phyloP scores from a whole-genome alignment of 129 eudicot species.

The Smallanthus sonchifolius region DNA sequence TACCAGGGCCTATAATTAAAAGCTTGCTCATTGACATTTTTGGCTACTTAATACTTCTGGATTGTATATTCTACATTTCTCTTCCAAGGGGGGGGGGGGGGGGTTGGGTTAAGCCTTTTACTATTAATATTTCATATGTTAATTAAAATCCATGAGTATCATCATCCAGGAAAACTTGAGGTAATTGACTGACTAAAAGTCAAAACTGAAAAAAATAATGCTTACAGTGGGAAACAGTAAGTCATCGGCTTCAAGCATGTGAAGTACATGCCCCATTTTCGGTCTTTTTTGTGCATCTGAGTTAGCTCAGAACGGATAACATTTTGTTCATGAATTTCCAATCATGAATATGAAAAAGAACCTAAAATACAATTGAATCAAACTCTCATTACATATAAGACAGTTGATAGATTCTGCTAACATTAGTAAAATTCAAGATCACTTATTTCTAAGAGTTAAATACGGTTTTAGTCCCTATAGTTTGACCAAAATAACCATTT shows the following conservation, averaged over 20 bases:
- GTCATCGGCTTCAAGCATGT: constrained; percentile 97
- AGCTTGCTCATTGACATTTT: constrained; percentile 99
- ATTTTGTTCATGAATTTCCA: too few species aligned
- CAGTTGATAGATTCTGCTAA: too few species aligned
- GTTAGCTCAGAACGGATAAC: constrained; percentile 49
- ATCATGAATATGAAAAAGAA: too few species aligned
- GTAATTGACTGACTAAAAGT: not conserved
- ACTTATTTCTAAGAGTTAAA: too few species aligned
- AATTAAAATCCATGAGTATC: not conserved
- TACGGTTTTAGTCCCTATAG: too few species aligned
- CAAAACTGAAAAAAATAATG: constrained; percentile 1
- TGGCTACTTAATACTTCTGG: constrained; percentile 92
- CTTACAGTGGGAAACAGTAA: constrained; percentile 70
- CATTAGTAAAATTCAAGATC: too few species aligned
- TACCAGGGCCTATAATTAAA: constrained; percentile 81
- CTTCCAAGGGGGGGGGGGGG: constrained; percentile 69
- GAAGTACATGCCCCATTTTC: constrained; percentile 90
- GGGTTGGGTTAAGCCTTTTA: too few species aligned
- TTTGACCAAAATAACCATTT: too few species aligned
- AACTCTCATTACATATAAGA: too few species aligned
- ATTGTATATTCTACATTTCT: constrained; percentile 56
- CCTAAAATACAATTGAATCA: too few species aligned
- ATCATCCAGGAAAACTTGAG: not conserved
- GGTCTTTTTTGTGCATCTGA: constrained; percentile 95
- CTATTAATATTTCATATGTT: not conserved